Conservation (phyloP, 768 basidiomycete species). For the Tylopilus vinaceipallidus region DNA sequence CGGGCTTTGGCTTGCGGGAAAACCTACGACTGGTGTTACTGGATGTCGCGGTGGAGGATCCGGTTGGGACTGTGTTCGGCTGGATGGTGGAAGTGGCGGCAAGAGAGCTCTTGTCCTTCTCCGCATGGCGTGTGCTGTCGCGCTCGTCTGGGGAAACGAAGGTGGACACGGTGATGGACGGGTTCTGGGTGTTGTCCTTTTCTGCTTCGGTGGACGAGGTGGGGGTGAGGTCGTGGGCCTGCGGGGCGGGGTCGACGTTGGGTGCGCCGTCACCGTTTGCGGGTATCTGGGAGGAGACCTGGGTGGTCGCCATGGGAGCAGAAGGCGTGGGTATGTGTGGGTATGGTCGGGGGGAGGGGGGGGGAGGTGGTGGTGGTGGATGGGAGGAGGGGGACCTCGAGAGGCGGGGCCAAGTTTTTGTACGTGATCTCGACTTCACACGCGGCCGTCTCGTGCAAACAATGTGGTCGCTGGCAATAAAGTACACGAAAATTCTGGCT, state of each 20-base stretch:
- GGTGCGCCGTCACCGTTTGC: constrained; percentile 27
- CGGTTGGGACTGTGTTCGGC: constrained; percentile 32
- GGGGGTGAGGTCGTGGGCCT: constrained; percentile 30
- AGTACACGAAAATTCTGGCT: not conserved
- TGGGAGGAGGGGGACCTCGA: constrained; percentile 18
- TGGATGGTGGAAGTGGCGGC: constrained; percentile 44
- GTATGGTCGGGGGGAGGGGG: constrained; percentile 21
- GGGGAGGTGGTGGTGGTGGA: constrained; percentile 12
- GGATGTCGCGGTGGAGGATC: constrained; percentile 22
- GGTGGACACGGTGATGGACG: constrained; percentile 34
- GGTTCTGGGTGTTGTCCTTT: constrained; percentile 35
- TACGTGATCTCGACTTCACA: constrained; percentile 33
- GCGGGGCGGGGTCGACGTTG: constrained; percentile 20
- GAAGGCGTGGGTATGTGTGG: constrained; percentile 24
- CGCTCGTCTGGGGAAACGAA: constrained; percentile 34
- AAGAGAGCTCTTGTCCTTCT: constrained; percentile 46
- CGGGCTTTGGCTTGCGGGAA: constrained; percentile 28
- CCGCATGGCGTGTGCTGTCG: constrained; percentile 30
- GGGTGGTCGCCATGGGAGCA: constrained; percentile 24
- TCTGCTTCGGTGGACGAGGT: constrained; percentile 36
- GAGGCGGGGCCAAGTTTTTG: constrained; percentile 25
- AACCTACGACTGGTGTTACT: constrained; percentile 28
- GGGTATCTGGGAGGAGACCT: constrained; percentile 21
- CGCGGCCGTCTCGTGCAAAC: constrained; percentile 27
- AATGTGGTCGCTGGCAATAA: constrained; percentile 17